Evolutionary conservation across 2,329 filamentous ascomycete species (phyloP), one percentile per base, ranked within the genome.

Genomic region (Geosmithia flava): DNA sequence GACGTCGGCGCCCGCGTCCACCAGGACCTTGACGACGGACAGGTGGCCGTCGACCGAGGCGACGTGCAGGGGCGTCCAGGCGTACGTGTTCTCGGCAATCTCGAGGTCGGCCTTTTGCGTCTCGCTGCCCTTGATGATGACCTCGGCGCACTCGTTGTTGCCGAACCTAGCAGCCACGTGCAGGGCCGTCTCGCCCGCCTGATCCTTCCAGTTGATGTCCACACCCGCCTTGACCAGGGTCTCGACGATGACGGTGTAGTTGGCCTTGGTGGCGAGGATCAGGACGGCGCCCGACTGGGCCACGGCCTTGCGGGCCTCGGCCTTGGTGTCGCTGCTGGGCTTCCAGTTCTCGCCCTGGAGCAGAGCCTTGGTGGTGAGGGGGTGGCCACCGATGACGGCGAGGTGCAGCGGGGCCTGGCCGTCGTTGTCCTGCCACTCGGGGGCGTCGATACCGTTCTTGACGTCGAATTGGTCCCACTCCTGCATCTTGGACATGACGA

Each of bases 21-120:
- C 76, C 4, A 98, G 72, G 20, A 93, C 71, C 58, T 89, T 76
- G 1, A 86, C 86, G 41, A 95, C 79, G 0, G 75, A 67, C 11
- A 88, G 64, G 53, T 89, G 84, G 0, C 91, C 91, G 58, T 98
- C 90, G 2, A 97, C 91, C 48, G 85, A 87, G 10, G 91, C 87
- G 53, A 95, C 85, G 59, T 95, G 93, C 13, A 98, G 71, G n/a
- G 93, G 87, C 1, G 93, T 96, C 91, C 93, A 98, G 3, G 84
- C 81, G 59, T 94, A 97, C 0, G 85, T 84, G 48, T 84, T 85
- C 60, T 98, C 93, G 0, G 76, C 68, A 37, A 94, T 68, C 56
- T 95, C 85, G 1, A 89, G 69, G 52, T 96, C 69, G 1, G 83
- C 81, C 58, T 83, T 87, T 55, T 93, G 86, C 42, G 77, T 71